Evolutionary conservation across 176 grass and related monocot species (phyloP).

Genomic region (Canna indica): DNA sequence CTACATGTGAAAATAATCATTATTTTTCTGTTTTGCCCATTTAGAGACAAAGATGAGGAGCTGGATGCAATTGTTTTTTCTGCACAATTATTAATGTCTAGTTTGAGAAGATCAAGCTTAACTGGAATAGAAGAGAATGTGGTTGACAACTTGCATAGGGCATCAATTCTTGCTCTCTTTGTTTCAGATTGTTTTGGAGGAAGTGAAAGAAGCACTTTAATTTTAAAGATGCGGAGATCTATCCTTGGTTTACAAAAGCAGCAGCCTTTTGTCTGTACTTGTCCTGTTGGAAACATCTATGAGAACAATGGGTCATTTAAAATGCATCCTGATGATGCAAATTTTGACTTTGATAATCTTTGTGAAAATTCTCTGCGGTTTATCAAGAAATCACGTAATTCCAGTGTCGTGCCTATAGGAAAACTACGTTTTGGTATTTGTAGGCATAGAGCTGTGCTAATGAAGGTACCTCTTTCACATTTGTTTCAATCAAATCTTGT

Average conservation of each 20-base stretch:
- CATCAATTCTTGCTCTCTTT: conserved; percentile 84
- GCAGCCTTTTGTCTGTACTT: conserved; percentile 93
- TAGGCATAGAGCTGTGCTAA: conserved; percentile 90
- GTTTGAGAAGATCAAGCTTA: conserved; percentile 45
- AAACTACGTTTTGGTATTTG: conserved; percentile 78
- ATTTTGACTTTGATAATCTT: conserved; percentile 39
- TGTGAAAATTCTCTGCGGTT: conserved; percentile 68
- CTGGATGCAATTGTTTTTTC: conserved; percentile 82
- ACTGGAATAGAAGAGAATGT: conserved; percentile 43
- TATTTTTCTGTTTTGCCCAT: conserved; percentile 21
- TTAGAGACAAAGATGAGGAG: conserved; percentile 89
- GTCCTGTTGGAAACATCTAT: conserved; percentile 35
- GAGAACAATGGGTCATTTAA: conserved; percentile 30
- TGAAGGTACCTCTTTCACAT: conserved; percentile 51
- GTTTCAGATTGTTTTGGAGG: conserved; percentile 99
- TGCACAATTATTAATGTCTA: conserved; percentile 70
- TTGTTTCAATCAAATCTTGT: neutral
- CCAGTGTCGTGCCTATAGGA: conserved; percentile 85
- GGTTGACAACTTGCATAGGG: conserved; percentile 53
- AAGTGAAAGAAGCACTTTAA: conserved; percentile 65
- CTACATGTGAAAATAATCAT: conserved; percentile 17
- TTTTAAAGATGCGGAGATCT: conserved; percentile 54
- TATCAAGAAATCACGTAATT: conserved; percentile 83
- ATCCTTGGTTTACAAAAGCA: conserved; percentile 71
- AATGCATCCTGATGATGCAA: conserved; percentile 20